A percentile compares a stretch with the other conserved stretches of the same genome.
phyloP scores from a whole-genome alignment of 345 rosid species.

The Sisymbrium altissimum region DNA sequence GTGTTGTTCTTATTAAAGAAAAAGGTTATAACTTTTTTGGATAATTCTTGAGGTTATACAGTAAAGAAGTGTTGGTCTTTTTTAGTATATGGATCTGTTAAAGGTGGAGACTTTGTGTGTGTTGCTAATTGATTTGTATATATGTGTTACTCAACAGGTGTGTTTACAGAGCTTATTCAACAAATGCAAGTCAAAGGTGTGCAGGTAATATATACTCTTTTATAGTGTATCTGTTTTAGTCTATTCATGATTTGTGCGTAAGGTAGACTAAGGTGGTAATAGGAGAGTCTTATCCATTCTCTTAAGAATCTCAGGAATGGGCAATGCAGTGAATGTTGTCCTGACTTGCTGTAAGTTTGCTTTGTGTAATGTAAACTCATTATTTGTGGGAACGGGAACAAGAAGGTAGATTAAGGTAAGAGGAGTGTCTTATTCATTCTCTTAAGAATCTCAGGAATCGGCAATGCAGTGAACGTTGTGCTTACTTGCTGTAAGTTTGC shows the following conservation, averaged over 20 bases:
- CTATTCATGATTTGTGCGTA: not conserved
- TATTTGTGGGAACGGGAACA: no score
- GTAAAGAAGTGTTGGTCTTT: not conserved
- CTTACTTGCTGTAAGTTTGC: no score
- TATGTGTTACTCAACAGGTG: slow-evolving; percentile 48
- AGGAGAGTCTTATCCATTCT: not conserved
- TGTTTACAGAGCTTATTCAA: slow-evolving; percentile 95
- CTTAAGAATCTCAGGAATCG: no score
- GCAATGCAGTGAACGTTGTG: no score
- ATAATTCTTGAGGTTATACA: not conserved
- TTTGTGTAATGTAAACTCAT: not conserved
- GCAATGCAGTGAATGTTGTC: not conserved
- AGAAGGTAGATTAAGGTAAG: no score
- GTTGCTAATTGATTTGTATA: not conserved
- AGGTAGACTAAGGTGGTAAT: not conserved
- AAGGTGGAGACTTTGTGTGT: not conserved
- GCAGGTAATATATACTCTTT: slow-evolving; percentile 49
- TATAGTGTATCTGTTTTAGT: not conserved
- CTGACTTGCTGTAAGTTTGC: not conserved
- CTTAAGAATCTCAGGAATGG: not conserved
- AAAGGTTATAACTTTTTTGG: not conserved
- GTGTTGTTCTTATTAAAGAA: not conserved
- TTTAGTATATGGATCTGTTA: not conserved
- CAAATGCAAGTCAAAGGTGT: slow-evolving; percentile 98
- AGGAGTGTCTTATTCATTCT: no score